These are phyloP conservation scores for Jimgerdemannia flammicorona DNA, from an alignment of 192 early-diverging fungal genomes.

Conservation along the genomic window DNA sequence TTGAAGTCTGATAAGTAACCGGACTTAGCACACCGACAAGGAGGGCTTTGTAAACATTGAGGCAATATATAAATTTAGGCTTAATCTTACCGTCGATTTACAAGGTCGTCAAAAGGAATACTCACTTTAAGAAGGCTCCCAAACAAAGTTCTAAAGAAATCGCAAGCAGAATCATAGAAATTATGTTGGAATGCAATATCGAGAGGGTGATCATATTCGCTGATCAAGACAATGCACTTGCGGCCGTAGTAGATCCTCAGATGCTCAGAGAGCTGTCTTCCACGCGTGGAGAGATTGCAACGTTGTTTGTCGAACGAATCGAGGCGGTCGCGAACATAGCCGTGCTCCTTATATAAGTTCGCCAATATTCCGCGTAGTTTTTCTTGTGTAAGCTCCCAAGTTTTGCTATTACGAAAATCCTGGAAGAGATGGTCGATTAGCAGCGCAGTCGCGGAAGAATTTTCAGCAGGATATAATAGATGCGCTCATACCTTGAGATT, in stretches of 20 bases:
- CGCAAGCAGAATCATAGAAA: background rate
- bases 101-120: background rate
- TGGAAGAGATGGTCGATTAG: conserved; percentile 5
- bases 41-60: background rate
- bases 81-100: background rate
- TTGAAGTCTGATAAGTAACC: background rate
- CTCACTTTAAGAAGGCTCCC: background rate
- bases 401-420: background rate
- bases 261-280: background rate
- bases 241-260: background rate
- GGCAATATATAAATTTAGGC: background rate
- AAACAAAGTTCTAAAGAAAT: background rate
- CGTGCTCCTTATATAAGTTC: background rate
- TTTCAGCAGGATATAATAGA: background rate
- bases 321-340: background rate
- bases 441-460: background rate
- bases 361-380: background rate
- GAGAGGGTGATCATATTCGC: background rate
- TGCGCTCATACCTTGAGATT: conserved; percentile 13
- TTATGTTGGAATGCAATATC: background rate
- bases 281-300: background rate
- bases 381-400: background rate
- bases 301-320: background rate
- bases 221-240: background rate
- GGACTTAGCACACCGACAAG: background rate